phyloP scores from a whole-genome alignment of 2,329 filamentous ascomycete species.

The Podosphaera aphanis region DNA sequence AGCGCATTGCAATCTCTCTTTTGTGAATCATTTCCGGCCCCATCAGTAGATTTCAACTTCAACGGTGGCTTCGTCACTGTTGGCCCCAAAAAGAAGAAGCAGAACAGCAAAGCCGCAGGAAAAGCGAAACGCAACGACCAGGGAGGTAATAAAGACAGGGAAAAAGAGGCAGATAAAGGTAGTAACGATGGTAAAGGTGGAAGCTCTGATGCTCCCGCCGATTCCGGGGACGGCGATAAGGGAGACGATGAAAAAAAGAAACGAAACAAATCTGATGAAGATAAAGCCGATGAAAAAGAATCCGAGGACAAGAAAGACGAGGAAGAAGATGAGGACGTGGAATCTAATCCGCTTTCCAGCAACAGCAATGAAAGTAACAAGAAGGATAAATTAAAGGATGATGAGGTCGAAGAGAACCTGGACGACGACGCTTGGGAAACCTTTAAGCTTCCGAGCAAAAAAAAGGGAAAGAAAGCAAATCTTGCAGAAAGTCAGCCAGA shows the following conservation, averaged over 20 bases:
- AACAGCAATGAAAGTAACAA: too few species aligned
- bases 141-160: neutral
- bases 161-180: neutral
- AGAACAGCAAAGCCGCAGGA: neutral
- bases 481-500: too few species aligned
- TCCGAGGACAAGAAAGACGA: neutral
- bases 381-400: constrained; percentile 11
- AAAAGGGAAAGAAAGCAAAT: too few species aligned
- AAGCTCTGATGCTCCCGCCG: neutral
- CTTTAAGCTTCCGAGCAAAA: too few species aligned
- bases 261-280: neutral
- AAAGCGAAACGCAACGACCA: neutral
- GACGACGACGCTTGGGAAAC: too few species aligned
- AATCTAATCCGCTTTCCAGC: too few species aligned
- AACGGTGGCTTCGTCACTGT: neutral
- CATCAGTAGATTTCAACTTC: neutral
- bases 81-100: neutral
- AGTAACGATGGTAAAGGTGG: neutral
- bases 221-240: neutral
- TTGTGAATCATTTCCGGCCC: neutral
- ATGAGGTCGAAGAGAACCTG: constrained; percentile 10
- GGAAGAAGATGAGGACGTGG: neutral
- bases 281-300: too few species aligned
- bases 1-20: constrained; percentile 4
- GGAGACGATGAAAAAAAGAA: neutral